Conservation (phyloP, 75 land plant genomes). For the Larix kaempferi region DNA sequence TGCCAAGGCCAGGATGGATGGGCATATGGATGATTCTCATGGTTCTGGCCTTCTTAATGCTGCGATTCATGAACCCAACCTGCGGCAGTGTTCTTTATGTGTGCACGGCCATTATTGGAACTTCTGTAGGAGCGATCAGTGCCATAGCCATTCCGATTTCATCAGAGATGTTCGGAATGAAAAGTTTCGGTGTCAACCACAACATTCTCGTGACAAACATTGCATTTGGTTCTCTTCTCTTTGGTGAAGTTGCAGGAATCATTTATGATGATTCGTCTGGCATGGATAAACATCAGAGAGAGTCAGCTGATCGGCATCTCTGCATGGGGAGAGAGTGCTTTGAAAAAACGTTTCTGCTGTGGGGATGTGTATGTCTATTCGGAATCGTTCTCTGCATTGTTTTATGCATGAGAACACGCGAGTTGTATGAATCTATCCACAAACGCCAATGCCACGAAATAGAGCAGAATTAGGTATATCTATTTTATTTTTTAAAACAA, state of each 20-base stretch:
- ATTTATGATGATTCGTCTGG: constrained; percentile 30
- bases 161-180: constrained; percentile 63
- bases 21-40: too few species aligned
- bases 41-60: too few species aligned
- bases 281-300: neutral
- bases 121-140: too few species aligned
- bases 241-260: constrained; percentile 51
- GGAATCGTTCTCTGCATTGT: constrained; percentile 33
- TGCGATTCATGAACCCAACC: too few species aligned
- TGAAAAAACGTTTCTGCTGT: constrained; percentile 36
- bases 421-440: neutral
- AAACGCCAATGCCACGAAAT: too few species aligned
- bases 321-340: constrained; percentile 58
- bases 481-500: too few species aligned
- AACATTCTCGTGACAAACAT: constrained; percentile 72
- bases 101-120: too few species aligned
- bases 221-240: constrained; percentile 58
- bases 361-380: constrained; percentile 39
- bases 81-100: too few species aligned
- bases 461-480: too few species aligned
- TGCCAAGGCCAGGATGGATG: too few species aligned
- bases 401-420: constrained; percentile 46
- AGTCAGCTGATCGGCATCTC: constrained; percentile 13
- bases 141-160: too few species aligned
- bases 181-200: constrained; percentile 56